Conservation (phyloP, 2,329 filamentous ascomycete genomes). For the Purpureocillium lavendulum region DNA sequence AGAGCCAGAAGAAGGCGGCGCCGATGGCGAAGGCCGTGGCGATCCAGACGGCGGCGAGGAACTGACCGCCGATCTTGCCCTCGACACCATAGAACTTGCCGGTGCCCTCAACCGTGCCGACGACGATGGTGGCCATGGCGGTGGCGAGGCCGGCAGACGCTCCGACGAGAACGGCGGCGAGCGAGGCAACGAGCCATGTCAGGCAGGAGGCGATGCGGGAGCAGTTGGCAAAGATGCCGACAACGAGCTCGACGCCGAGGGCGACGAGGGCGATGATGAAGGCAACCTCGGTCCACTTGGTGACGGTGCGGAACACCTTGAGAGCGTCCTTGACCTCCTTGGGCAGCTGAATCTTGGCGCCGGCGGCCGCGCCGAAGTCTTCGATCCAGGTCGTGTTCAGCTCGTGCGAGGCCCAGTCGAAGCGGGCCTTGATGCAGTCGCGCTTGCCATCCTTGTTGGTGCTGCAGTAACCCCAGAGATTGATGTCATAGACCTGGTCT, state of each 20-base stretch:
- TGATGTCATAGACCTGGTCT: conserved; percentile 70
- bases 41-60: conserved; percentile 70
- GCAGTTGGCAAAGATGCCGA: conserved; percentile 78
- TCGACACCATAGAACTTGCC: conserved; percentile 65
- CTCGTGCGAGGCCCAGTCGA: conserved; percentile 69
- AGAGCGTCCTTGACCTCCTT: conserved; percentile 58
- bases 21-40: conserved; percentile 67
- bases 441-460: conserved; percentile 43
- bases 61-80: conserved; percentile 57
- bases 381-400: conserved; percentile 55
- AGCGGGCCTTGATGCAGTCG: conserved; percentile 62
- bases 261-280: conserved; percentile 67
- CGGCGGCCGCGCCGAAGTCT: conserved; percentile 36
- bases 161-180: conserved; percentile 47
- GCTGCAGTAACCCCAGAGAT: conserved; percentile 81
- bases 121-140: conserved; percentile 61
- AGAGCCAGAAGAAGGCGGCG: conserved; percentile 81
- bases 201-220: conserved; percentile 73
- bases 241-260: conserved; percentile 62
- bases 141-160: conserved; percentile 67
- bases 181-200: conserved; percentile 66
- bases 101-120: conserved; percentile 40
- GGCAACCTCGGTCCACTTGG: conserved; percentile 75
- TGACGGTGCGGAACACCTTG: conserved; percentile 63
- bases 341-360: conserved; percentile 56